Evolutionary conservation across 2,329 filamentous ascomycete genomes (phyloP).

Genomic region (Paecilomyces variotii): DNA sequence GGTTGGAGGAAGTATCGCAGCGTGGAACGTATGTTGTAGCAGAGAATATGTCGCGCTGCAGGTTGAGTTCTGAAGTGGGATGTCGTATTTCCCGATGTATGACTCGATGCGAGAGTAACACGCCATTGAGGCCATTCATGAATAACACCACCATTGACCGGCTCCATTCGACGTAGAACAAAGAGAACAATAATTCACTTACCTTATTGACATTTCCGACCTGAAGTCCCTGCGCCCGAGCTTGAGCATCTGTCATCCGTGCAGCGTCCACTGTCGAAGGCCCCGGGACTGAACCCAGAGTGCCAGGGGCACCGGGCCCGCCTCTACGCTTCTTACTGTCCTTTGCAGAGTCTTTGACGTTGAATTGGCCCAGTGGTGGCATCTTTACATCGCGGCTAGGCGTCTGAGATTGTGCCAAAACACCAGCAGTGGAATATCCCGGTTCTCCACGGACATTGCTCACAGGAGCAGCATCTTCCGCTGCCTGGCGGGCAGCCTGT

Average conservation of each 20-base stretch:
- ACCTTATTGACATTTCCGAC: constrained; percentile 46
- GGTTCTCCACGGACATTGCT: constrained; percentile 54
- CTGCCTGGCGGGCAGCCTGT: constrained; percentile 49
- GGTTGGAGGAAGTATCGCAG: background rate
- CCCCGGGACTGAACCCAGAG: constrained; percentile 25
- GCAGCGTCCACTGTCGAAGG: constrained; percentile 22
- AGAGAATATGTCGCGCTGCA: background rate
- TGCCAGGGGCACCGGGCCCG: constrained; percentile 36
- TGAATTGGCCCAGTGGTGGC: constrained; percentile 92
- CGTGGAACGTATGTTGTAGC: background rate
- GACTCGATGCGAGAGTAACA: background rate
- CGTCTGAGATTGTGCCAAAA: constrained; percentile 42
- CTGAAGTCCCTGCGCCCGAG: constrained; percentile 28
- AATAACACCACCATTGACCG: background rate
- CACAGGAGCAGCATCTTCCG: constrained; percentile 61
- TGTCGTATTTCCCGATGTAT: background rate
- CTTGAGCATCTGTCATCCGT: constrained; percentile 25
- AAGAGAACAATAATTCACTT: constrained; percentile 21
- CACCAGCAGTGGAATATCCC: constrained; percentile 32
- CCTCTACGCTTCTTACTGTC: constrained; percentile 83
- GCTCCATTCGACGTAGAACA: background rate
- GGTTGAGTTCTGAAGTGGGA: background rate
- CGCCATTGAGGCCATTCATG: background rate
- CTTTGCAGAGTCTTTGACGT: constrained; percentile 73
- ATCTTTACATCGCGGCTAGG: constrained; percentile 56